phyloP scores from a whole-genome alignment of 495 filamentous ascomycete species.

The Aspergillus cristatus region DNA sequence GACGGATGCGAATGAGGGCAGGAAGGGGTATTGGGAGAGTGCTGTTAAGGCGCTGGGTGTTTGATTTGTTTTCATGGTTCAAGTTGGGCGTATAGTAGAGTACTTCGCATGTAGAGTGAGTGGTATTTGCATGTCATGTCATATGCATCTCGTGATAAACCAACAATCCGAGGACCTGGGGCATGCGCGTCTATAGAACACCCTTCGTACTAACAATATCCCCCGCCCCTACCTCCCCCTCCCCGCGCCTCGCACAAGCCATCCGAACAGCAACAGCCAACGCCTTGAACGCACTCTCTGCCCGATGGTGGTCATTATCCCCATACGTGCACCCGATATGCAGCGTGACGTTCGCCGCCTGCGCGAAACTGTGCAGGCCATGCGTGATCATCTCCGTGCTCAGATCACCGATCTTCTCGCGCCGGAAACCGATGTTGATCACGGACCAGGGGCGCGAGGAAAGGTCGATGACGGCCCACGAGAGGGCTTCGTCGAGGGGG shows the following conservation, averaged over 20 bases:
- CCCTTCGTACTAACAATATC: constrained; percentile 96
- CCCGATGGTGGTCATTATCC: constrained; percentile 91
- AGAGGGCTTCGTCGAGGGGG: constrained; percentile 91
- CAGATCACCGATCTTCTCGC: constrained; percentile 88
- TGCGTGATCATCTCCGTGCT: constrained; percentile 97
- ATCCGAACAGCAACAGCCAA: constrained; percentile 72
- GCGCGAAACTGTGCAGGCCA: constrained; percentile 86
- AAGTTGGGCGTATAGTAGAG: neutral
- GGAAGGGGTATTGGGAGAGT: constrained; percentile 48
- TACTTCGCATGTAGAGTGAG: too few species aligned
- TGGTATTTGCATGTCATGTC: too few species aligned
- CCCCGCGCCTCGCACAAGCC: constrained; percentile 62
- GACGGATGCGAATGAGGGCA: constrained; percentile 36
- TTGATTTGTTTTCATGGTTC: neutral
- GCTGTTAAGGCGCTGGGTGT: constrained; percentile 31
- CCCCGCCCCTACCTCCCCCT: constrained; percentile 67
- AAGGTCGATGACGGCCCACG: constrained; percentile 87
- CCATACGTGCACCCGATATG: constrained; percentile 86
- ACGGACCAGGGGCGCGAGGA: constrained; percentile 83
- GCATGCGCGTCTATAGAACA: constrained; percentile 41
- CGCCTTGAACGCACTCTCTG: constrained; percentile 97
- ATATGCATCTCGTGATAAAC: too few species aligned
- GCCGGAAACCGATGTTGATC: constrained; percentile 66
- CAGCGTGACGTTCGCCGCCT: constrained; percentile 80
- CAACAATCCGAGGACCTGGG: too few species aligned